These are phyloP conservation scores for Trichophyton verrucosum DNA, from an alignment of 2,329 filamentous ascomycete species.

Conservation along the genomic window DNA sequence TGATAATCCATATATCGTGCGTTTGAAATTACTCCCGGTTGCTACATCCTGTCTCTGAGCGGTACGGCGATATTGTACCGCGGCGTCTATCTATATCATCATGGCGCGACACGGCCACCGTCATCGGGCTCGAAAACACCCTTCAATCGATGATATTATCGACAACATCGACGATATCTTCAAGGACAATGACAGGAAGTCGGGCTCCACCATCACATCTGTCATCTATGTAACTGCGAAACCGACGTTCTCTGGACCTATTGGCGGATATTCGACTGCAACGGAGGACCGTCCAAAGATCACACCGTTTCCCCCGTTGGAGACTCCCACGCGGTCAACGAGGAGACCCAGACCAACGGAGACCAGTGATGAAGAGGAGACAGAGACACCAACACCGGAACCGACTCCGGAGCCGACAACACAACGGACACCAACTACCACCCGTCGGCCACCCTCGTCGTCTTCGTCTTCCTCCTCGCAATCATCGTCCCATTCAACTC, in stretches of 20 bases:
- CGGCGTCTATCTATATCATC: not conserved
- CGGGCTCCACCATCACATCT: constrained; percentile 16
- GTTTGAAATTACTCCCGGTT: constrained; percentile 11
- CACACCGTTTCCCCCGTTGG: constrained; percentile 21
- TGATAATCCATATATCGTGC: not conserved
- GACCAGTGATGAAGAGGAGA: constrained; percentile 5
- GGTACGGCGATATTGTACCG: not conserved
- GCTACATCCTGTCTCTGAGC: constrained; percentile 2
- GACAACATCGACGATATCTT: constrained; percentile 5
- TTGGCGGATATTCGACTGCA: constrained; percentile 38
- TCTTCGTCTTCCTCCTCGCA: constrained; percentile 5
- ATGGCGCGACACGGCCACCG: constrained; percentile 11
- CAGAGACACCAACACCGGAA: constrained; percentile 9
- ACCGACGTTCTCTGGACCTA: constrained; percentile 40
- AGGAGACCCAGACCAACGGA: constrained; percentile 7
- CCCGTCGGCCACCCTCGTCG: constrained; percentile 1
- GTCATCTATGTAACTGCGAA: constrained; percentile 40
- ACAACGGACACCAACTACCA: constrained; percentile 7
- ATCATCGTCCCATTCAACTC: constrained; percentile 8
- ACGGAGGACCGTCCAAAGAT: constrained; percentile 10
- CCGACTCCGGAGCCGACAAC: too few species aligned
- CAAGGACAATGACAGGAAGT: not conserved
- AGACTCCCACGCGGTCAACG: constrained; percentile 9
- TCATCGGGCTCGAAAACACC: constrained; percentile 5
- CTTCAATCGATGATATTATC: constrained; percentile 1